phyloP scores from a whole-genome alignment of 139 green algal species.

The Ostreobium quekettii region DNA sequence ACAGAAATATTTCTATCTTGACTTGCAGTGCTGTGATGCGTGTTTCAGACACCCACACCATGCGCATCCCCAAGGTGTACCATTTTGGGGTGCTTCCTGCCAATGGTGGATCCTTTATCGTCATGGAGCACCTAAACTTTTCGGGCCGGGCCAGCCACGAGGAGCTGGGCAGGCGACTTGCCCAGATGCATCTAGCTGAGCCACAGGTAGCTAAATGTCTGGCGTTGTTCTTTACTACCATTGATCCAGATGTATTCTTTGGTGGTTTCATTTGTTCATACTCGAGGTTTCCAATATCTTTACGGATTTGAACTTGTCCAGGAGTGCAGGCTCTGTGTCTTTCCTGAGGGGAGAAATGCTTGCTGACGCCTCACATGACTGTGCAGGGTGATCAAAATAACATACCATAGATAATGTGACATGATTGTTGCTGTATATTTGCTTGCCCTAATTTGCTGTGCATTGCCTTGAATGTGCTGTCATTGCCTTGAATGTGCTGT shows the following conservation, averaged over 20 bases:
- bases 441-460: no score
- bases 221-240: not conserved
- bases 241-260: conserved; percentile 12
- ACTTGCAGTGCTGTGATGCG: no score
- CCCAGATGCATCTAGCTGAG: conserved; percentile 76
- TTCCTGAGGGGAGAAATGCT: not conserved
- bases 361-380: no score
- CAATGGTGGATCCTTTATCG: conserved; percentile 67
- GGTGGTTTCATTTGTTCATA: not conserved
- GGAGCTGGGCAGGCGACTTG: conserved; percentile 67
- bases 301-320: not conserved
- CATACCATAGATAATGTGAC: no score
- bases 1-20: no score
- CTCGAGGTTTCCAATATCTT: not conserved
- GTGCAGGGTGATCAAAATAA: no score
- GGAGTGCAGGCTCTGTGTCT: not conserved
- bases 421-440: no score
- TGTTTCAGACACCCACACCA: conserved; percentile 26
- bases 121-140: conserved; percentile 91
- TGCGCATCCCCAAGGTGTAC: conserved; percentile 49
- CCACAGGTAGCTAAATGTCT: conserved; percentile 34
- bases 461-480: conserved; percentile 2
- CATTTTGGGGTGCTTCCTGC: conserved; percentile 38
- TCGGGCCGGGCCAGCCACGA: conserved; percentile 20
- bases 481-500: not conserved